A percentile compares a stretch with the other conserved stretches of the same genome.
These are phyloP conservation scores for Colletotrichum lupini DNA, from an alignment of 2,329 filamentous ascomycete species.

Conservation along the genomic window DNA sequence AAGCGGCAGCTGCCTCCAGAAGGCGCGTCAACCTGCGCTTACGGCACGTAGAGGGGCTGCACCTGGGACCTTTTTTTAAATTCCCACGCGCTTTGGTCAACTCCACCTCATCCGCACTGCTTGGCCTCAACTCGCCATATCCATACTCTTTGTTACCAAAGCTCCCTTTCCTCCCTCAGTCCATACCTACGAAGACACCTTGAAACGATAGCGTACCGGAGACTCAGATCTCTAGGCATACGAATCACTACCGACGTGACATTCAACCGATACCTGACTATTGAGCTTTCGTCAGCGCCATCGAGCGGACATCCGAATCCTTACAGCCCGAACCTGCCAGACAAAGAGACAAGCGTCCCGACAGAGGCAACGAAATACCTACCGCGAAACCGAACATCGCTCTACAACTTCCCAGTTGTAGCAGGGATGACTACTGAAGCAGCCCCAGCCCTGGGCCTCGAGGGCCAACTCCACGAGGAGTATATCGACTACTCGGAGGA, in stretches of 20 bases:
- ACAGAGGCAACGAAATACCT: background rate
- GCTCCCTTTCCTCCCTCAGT: background rate
- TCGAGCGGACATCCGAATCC: constrained; percentile 10
- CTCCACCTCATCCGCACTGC: constrained; percentile 16
- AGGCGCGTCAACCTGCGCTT: constrained; percentile 23
- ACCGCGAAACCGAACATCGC: too few relatives aligned
- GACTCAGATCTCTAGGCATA: too few relatives aligned
- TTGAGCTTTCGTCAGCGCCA: background rate
- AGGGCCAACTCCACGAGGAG: constrained; percentile 26
- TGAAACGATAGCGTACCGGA: background rate
- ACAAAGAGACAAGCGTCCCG: background rate
- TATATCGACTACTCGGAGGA: constrained; percentile 36
- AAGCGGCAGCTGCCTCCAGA: constrained; percentile 4
- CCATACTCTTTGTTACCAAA: constrained; percentile 14
- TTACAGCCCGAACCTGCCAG: background rate
- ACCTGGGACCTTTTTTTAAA: constrained; percentile 22
- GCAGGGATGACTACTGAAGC: constrained; percentile 27
- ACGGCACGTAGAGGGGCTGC: constrained; percentile 25
- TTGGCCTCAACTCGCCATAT: constrained; percentile 4
- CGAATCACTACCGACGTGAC: background rate
- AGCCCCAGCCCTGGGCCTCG: constrained; percentile 17
- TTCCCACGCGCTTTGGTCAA: constrained; percentile 29
- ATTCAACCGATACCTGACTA: background rate
- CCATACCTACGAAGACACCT: background rate
- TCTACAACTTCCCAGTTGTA: background rate